A percentile compares a stretch with the other conserved stretches of the same genome.
phyloP scores from a whole-genome alignment of 805 yeast species.

The Cyberlindnera amylophila region DNA sequence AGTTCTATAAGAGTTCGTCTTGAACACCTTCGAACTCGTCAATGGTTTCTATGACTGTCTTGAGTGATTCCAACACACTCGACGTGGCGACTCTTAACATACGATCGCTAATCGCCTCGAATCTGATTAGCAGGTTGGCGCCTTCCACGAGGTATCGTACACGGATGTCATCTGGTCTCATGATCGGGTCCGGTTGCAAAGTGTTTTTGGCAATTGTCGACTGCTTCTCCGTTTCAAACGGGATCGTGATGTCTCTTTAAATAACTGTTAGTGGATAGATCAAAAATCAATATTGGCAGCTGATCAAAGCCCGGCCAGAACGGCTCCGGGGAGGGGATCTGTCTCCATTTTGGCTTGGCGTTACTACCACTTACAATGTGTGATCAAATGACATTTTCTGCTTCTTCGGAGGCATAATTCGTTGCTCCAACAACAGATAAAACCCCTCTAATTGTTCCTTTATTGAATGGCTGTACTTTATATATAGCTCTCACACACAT shows the following conservation, averaged over 20 bases:
- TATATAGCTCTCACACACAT: too few species aligned
- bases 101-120: conserved; percentile 65
- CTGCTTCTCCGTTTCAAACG: conserved; percentile 56
- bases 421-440: background rate
- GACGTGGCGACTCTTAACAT: conserved; percentile 82
- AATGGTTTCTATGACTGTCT: conserved; percentile 74
- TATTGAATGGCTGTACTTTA: too few species aligned
- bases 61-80: conserved; percentile 70
- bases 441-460: too few species aligned
- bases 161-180: conserved; percentile 61
- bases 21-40: conserved; percentile 53
- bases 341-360: too few species aligned
- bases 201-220: conserved; percentile 62
- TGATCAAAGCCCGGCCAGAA: background rate
- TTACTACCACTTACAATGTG: conserved; percentile 17
- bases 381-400: conserved; percentile 18
- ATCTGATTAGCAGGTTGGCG: conserved; percentile 39
- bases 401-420: conserved; percentile 8
- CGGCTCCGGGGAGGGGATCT: background rate
- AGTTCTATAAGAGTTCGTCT: background rate
- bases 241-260: conserved; percentile 48
- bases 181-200: conserved; percentile 75
- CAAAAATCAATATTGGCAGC: too few species aligned
- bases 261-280: background rate
- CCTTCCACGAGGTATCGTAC: conserved; percentile 40